These are phyloP conservation scores for Astrothelium macrocarpum DNA, from an alignment of 495 filamentous ascomycete species.

Conservation along the genomic window DNA sequence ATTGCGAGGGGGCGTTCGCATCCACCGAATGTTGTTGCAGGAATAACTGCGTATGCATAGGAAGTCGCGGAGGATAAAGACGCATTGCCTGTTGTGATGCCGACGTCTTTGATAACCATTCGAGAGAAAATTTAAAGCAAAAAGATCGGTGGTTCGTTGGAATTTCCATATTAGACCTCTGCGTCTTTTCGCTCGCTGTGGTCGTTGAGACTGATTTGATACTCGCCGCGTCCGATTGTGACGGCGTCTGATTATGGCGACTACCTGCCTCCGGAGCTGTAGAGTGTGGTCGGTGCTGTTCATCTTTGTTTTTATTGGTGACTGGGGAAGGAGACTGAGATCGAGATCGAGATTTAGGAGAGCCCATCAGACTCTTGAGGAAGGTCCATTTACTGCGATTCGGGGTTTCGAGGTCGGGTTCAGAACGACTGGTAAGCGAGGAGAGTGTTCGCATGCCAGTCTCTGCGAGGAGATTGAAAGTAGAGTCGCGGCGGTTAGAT, in stretches of 20 bases:
- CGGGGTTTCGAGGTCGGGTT: conserved; percentile 8
- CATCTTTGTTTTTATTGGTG: background rate
- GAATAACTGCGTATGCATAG: conserved; percentile 54
- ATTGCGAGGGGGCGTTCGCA: conserved; percentile 8
- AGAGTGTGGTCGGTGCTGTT: background rate
- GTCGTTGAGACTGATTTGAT: background rate
- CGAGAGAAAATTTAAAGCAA: conserved; percentile 70
- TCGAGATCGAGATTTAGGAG: conserved; percentile 15
- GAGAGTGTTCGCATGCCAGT: conserved; percentile 22
- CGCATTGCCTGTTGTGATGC: conserved; percentile 45
- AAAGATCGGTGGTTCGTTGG: conserved; percentile 48
- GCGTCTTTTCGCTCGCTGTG: background rate
- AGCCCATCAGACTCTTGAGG: conserved; percentile 17
- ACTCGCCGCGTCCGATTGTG: background rate
- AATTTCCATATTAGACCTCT: conserved; percentile 19
- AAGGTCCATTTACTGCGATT: conserved; percentile 15
- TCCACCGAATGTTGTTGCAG: conserved; percentile 32
- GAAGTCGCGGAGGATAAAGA: conserved; percentile 66
- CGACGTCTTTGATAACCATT: conserved; percentile 56
- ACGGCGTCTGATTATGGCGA: background rate
- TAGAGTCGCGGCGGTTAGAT: conserved; percentile 14
- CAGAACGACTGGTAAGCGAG: conserved; percentile 11
- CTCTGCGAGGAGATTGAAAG: conserved; percentile 16
- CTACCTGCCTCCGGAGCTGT: background rate
- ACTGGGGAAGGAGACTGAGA: conserved; percentile 12